Base-by-base conservation (phyloP, 768 basidiomycete genomes). In the Tylopilus sp. region DNA sequence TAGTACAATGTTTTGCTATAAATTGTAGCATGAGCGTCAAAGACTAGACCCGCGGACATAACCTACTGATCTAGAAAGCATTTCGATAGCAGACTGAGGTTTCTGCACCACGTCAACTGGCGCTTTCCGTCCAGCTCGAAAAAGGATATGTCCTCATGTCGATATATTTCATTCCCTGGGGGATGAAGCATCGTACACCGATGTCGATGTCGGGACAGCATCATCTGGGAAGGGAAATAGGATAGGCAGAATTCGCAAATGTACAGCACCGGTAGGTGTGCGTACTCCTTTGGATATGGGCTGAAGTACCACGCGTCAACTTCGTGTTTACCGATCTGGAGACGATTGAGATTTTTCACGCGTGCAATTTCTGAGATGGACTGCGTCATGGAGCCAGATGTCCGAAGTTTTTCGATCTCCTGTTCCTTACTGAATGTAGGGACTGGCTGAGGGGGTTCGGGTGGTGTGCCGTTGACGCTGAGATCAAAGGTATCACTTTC, bases 291-390 rank as follows among this genome's bases (percentile, higher is more conserved):
- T 12, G 97, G 97, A 74, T 98, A 99, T 22, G 97, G 97, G 64
- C 91, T 94, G 78, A 98, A 98, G 73, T 99, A 99, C 97, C 97
- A 99, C n/a, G 97, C 88, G 63, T 99, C 97, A 61, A 99, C 92
- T 73, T 97, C 92, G 75, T 97, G 87, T 68, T 83, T 85, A 52
- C 97, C 97, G 56, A 99, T 98, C 70, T 96, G 93, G 26, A 99
- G 81, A 53, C 90, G 86, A 71, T 98, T 97, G 61, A 99, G 80
- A 69, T 99, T 99, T 78, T 98, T 98, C 64, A 99, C 97, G 48
- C 97, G 86, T 17, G 96, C 89, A 62, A 99, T 88, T 75, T 99
- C 97, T 46, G 93, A 96, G 55, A 98, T 91, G 44, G 92, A 92
- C 72, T 99, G 97, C 5, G 97, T 98, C 95, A 99, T 98, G 28